A percentile compares a stretch with the other conserved stretches of the same genome.
These are phyloP conservation scores for Hypoxylon sp. DNA, from an alignment of 2,329 filamentous ascomycete species.

Conservation along the genomic window DNA sequence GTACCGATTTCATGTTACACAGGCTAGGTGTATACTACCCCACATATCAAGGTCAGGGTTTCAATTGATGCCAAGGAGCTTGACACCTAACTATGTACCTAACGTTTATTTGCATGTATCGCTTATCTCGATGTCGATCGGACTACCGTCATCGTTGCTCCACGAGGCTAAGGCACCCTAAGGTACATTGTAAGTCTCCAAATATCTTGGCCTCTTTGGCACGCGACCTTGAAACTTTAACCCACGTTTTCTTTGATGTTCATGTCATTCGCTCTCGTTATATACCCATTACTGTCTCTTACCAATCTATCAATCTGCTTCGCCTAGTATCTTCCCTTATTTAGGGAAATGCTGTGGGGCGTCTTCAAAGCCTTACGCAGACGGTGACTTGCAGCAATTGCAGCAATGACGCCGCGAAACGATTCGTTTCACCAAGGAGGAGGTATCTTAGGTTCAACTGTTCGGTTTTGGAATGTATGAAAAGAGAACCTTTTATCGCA, in stretches of 20 bases:
- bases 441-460: constrained; percentile 47
- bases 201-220: constrained; percentile 12
- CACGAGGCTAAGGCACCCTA: too few relatives aligned
- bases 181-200: too few relatives aligned
- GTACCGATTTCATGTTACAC: constrained; percentile 3
- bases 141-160: too few relatives aligned
- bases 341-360: constrained; percentile 50
- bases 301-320: background rate
- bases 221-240: constrained; percentile 17
- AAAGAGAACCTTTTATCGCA: background rate
- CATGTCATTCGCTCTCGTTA: too few relatives aligned
- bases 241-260: constrained; percentile 3
- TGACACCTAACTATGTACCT: too few relatives aligned
- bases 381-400: constrained; percentile 55
- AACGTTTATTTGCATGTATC: too few relatives aligned
- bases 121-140: too few relatives aligned
- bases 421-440: constrained; percentile 35
- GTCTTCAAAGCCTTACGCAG: constrained; percentile 50
- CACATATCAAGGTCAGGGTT: too few relatives aligned
- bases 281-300: background rate
- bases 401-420: constrained; percentile 50
- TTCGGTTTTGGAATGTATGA: constrained; percentile 59
- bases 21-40: background rate
- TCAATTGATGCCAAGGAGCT: too few relatives aligned
- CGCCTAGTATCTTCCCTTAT: background rate